Evolutionary conservation across 2,329 filamentous ascomycete genomes (phyloP).

Genomic region (Eutypa lata): DNA sequence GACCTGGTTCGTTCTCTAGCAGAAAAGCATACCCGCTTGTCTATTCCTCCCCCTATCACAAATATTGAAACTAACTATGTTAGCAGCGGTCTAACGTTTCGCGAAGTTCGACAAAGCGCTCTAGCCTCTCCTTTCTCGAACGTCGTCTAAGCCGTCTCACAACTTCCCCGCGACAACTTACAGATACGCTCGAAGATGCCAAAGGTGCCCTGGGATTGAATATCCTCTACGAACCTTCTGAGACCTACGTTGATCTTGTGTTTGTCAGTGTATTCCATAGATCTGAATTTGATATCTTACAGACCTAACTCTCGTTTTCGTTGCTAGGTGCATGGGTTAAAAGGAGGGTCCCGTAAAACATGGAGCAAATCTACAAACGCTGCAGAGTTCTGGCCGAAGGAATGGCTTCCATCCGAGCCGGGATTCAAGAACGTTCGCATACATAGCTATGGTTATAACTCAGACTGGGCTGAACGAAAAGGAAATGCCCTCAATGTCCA

Average conservation of each 20-base stretch:
- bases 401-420: constrained; percentile 13
- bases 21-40: no score
- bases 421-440: constrained; percentile 13
- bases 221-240: neutral
- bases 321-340: constrained; percentile 9
- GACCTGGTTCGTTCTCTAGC: no score
- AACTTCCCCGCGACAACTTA: neutral
- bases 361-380: constrained; percentile 8
- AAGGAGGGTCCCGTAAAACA: constrained; percentile 14
- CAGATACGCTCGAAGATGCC: neutral
- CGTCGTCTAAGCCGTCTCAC: no score
- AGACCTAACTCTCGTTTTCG: neutral
- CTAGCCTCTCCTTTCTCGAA: no score
- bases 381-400: constrained; percentile 11
- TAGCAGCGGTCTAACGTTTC: no score
- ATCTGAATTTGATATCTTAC: neutral
- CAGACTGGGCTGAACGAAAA: constrained; percentile 9
- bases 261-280: neutral
- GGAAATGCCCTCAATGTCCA: constrained; percentile 13
- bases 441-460: constrained; percentile 13
- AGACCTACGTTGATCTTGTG: neutral
- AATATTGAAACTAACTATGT: no score
- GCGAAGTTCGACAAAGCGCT: no score
- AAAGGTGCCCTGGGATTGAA: neutral
- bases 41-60: no score